Percentiles rank a stretch among this genome's conserved stretches.
Evolutionary conservation across 2,329 filamentous ascomycete genomes (phyloP).

Genomic region (Biscogniauxia sp.): DNA sequence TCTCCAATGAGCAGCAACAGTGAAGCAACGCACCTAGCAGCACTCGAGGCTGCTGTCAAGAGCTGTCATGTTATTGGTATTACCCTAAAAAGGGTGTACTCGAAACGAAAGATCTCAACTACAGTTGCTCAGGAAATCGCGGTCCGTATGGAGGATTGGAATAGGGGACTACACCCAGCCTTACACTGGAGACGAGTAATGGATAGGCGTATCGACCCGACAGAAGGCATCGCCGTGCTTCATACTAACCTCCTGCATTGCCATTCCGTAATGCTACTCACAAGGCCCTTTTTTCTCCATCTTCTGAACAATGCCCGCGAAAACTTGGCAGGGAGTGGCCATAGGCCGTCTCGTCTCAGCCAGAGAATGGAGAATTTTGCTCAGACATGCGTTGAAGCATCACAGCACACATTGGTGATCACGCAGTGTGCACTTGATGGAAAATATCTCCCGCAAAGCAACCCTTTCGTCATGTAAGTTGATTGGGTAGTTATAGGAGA

Average conservation of each 20-base stretch:
- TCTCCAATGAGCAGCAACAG: constrained; percentile 10
- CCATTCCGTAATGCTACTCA: constrained; percentile 62
- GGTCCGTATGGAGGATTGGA: constrained; percentile 51
- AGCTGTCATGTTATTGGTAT: constrained; percentile 57
- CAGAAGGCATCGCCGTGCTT: constrained; percentile 56
- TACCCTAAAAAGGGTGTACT: constrained; percentile 60
- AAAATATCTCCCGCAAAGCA: constrained; percentile 47
- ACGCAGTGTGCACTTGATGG: constrained; percentile 44
- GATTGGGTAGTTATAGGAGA: neutral
- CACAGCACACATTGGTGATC: constrained; percentile 49
- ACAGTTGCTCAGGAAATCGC: constrained; percentile 56
- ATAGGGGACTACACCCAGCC: constrained; percentile 43
- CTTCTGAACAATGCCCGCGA: constrained; percentile 45
- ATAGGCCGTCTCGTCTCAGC: constrained; percentile 29
- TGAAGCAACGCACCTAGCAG: constrained; percentile 30
- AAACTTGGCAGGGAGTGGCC: constrained; percentile 29
- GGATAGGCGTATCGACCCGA: constrained; percentile 38
- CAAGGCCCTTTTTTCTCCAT: constrained; percentile 62
- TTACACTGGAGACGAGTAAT: constrained; percentile 51
- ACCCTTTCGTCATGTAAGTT: constrained; percentile 57
- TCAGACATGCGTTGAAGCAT: constrained; percentile 49
- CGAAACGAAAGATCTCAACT: constrained; percentile 56
- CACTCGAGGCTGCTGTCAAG: constrained; percentile 54
- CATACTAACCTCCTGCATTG: constrained; percentile 62
- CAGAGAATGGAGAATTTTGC: constrained; percentile 45